These are phyloP conservation scores for Botrytis porri DNA, from an alignment of 2,329 filamentous ascomycete genomes.

Conservation along the genomic window DNA sequence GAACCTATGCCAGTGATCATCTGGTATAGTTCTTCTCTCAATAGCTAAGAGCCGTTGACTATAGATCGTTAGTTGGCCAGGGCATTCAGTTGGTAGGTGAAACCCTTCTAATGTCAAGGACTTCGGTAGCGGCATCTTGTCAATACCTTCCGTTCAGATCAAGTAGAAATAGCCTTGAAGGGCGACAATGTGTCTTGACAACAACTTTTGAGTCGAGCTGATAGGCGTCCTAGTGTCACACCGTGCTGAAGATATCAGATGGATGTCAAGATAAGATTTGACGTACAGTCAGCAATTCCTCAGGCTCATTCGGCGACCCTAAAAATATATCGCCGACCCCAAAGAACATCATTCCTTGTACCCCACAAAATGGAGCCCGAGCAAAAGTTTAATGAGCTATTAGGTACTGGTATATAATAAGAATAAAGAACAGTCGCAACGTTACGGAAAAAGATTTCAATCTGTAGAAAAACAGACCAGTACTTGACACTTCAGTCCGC, in stretches of 20 bases:
- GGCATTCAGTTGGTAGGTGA: neutral
- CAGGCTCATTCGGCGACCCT: neutral
- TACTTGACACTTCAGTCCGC: neutral
- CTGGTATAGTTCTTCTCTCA: neutral
- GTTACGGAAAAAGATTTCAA: neutral
- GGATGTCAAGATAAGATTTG: conserved; percentile 1
- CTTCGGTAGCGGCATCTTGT: no score
- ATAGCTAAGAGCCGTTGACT: neutral
- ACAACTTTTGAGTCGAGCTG: neutral
- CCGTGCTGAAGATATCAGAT: neutral
- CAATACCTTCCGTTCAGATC: neutral
- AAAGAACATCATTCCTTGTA: neutral
- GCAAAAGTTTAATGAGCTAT: neutral
- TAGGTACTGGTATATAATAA: no score
- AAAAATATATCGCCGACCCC: neutral
- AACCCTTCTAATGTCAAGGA: neutral
- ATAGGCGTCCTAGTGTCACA: neutral
- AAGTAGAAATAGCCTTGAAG: neutral
- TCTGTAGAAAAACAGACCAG: neutral
- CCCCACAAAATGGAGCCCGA: conserved; percentile 3
- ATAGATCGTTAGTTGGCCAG: neutral
- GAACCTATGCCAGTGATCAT: neutral
- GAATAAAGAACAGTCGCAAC: neutral
- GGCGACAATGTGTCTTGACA: neutral
- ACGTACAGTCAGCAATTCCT: neutral